These are phyloP conservation scores for Amanita molliuscula DNA, from an alignment of 768 basidiomycete species.

Conservation along the genomic window DNA sequence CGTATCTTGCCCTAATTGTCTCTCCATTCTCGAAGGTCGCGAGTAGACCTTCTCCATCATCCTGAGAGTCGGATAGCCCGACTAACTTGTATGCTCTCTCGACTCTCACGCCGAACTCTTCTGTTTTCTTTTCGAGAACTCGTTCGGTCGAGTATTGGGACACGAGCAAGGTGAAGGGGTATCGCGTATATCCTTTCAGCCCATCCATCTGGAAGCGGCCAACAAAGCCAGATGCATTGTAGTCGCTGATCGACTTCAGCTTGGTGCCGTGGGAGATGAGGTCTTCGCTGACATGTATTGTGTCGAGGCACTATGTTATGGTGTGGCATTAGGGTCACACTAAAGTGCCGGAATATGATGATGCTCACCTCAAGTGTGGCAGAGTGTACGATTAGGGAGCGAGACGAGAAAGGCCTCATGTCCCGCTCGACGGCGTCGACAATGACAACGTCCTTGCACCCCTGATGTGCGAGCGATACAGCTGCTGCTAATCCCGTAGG, in stretches of 20 bases:
- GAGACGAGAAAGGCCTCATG: slow-evolving; percentile 19
- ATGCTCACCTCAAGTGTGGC: slow-evolving; percentile 39
- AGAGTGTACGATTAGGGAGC: slow-evolving; percentile 38
- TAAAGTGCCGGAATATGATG: neutral
- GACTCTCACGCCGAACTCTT: slow-evolving; percentile 20
- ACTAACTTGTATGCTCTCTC: slow-evolving; percentile 28
- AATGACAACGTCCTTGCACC: slow-evolving; percentile 28
- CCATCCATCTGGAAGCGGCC: slow-evolving; percentile 19
- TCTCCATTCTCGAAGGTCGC: slow-evolving; percentile 39
- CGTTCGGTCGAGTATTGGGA: slow-evolving; percentile 36
- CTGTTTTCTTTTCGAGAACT: slow-evolving; percentile 23
- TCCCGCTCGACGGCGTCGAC: slow-evolving; percentile 27
- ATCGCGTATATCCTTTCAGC: slow-evolving; percentile 30
- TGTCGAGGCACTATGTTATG: neutral
- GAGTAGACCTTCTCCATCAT: slow-evolving; percentile 19
- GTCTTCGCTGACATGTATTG: slow-evolving; percentile 22
- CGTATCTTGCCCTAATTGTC: slow-evolving; percentile 30
- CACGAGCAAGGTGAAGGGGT: slow-evolving; percentile 31
- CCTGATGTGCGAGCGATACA: slow-evolving; percentile 32
- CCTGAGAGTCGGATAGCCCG: slow-evolving; percentile 20
- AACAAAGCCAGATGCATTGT: slow-evolving; percentile 19
- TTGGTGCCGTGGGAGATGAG: slow-evolving; percentile 29
- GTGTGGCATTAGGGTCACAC: neutral
- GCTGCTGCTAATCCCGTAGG: slow-evolving; percentile 38
- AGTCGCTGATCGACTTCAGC: slow-evolving; percentile 14